These are phyloP conservation scores for Sapria himalayana DNA, from an alignment of 345 rosid genomes.

Conservation along the genomic window DNA sequence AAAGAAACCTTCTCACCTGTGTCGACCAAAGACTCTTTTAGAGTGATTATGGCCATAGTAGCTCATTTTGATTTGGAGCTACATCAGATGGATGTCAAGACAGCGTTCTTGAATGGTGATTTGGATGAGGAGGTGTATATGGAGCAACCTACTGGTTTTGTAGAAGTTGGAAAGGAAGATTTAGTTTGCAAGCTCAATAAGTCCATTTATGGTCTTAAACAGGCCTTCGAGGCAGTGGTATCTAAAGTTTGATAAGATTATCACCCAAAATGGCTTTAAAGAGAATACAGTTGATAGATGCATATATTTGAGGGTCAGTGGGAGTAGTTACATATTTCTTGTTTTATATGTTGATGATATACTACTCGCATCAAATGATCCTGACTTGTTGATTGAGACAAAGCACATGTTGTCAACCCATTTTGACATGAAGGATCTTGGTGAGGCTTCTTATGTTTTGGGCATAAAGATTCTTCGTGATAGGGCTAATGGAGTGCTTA, in stretches of 20 bases:
- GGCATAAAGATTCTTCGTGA: background rate
- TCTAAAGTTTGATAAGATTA: background rate
- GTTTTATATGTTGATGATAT: background rate
- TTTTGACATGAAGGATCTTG: background rate
- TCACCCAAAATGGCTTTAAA: background rate
- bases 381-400: background rate
- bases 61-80: background rate
- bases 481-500: background rate
- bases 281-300: background rate
- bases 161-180: background rate
- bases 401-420: background rate
- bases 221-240: background rate
- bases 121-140: too few relatives aligned
- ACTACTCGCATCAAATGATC: background rate
- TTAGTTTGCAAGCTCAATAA: background rate
- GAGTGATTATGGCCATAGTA: background rate
- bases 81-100: background rate
- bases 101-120: background rate
- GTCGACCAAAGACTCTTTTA: too few relatives aligned
- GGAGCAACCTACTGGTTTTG: background rate
- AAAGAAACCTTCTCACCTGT: too few relatives aligned
- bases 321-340: background rate
- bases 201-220: background rate
- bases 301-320: background rate
- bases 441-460: background rate